These are phyloP conservation scores for Vigna unguiculata DNA, from an alignment of 306 rosid species.

Conservation along the genomic window DNA sequence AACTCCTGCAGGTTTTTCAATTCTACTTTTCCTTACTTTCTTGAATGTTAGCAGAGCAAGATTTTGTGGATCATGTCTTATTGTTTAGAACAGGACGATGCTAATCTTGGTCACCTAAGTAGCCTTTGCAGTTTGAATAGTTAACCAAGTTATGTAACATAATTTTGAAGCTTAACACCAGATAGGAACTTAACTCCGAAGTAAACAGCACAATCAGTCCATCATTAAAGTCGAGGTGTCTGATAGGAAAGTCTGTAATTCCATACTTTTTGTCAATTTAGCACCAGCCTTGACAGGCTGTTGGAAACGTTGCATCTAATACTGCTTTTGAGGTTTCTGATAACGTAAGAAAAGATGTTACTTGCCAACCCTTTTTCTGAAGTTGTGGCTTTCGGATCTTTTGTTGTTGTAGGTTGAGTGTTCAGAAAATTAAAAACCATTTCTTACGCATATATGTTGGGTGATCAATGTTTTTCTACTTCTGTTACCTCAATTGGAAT, in stretches of 20 bases:
- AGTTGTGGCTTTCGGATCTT: slow-evolving; percentile 11
- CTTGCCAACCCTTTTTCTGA: not conserved
- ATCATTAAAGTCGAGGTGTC: not conserved
- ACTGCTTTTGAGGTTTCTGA: slow-evolving; percentile 34
- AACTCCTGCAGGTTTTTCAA: slow-evolving; percentile 17
- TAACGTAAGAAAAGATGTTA: slow-evolving; percentile 18
- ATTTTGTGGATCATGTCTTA: slow-evolving; percentile 9
- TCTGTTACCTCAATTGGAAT: not conserved
- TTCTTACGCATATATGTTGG: not conserved
- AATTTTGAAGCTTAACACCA: slow-evolving; percentile 4
- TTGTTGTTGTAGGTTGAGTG: slow-evolving; percentile 4
- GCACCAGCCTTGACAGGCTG: slow-evolving; percentile 16
- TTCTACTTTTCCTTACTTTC: slow-evolving; percentile 6
- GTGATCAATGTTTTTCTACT: slow-evolving; percentile 10
- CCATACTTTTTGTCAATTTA: slow-evolving; percentile 13
- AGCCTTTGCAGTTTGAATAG: slow-evolving; percentile 24
- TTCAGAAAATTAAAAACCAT: slow-evolving; percentile 25
- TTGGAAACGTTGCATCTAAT: slow-evolving; percentile 32
- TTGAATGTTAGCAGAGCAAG: not conserved
- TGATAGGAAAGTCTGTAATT: not conserved
- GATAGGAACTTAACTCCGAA: slow-evolving; percentile 6
- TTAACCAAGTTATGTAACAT: slow-evolving; percentile 9
- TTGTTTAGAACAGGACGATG: not conserved
- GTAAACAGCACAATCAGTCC: slow-evolving; percentile 2
- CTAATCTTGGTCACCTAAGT: slow-evolving; percentile 6